Evolutionary conservation across 2,329 filamentous ascomycete species (phyloP), one percentile per base, ranked within the genome.

Genomic region (Ilyonectria robusta): DNA sequence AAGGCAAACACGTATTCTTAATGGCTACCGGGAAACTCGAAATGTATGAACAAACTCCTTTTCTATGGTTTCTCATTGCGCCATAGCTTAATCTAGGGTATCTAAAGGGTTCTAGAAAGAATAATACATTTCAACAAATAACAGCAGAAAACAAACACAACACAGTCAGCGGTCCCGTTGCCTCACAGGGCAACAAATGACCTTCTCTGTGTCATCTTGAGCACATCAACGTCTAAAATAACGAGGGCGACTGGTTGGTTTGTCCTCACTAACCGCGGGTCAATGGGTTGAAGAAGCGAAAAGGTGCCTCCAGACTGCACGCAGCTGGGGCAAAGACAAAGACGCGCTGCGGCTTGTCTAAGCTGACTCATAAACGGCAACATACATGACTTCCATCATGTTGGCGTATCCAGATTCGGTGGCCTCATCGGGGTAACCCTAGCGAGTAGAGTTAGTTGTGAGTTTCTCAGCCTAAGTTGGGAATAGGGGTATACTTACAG

Each of bases 301-400:
- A 19, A 51, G 21, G 23, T 17, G 15, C 60, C 29, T 21, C 8
- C 8, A 29, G 35, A 40, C 7, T 44, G 17, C 26, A n/a, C 7
- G 15, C 31, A 55, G 44, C 59, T 21, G 51, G 67, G 15, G 26
- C 26, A 17, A 17, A 37, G 21, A 60, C 46, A 33, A 60, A 59
- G 23, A 40, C 33, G 48, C 29, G 21, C 42, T 19, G 51, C 44
- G 10, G 9, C 48, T 57, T 62, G 42, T 61, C 69, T 73, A 73
- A 33, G 51, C 50, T n/a, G 69, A 72, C 57, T 79, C 72, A 65
- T 83, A 82, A n/a, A 83, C 78, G 21, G 79, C 81, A 31, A 82
- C 78, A 56, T 83, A 83, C 33, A 74, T 72, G 8, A 82, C 76
- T 65, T 83, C 81, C 77, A 83, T 79, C 81, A 83, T 81, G 74